phyloP scores from a whole-genome alignment of 139 green algal species.

The Pleodorina starrii region DNA sequence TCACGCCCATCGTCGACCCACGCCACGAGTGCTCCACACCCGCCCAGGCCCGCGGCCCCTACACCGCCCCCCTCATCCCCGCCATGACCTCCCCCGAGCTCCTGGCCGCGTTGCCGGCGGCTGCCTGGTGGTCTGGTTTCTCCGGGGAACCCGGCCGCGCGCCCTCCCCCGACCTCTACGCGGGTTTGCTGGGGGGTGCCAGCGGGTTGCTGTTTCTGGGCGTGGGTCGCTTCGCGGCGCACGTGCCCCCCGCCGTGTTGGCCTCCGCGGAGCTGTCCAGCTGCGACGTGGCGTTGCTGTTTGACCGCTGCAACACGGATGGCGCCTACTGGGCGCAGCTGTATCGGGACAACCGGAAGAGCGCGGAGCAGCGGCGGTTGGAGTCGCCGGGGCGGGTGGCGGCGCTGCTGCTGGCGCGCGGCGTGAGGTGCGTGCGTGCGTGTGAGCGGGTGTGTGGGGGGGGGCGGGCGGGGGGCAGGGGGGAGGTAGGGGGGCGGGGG shows the following conservation, averaged over 20 bases:
- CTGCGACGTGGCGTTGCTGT: conserved; percentile 57
- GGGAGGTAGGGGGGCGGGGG: no score
- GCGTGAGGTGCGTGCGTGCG: conserved; percentile 45
- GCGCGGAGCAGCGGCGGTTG: conserved; percentile 33
- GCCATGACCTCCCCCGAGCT: conserved; percentile 23
- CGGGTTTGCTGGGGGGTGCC: not conserved
- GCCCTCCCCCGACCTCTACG: conserved; percentile 1
- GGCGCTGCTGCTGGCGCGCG: conserved; percentile 55
- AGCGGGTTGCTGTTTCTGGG: conserved; percentile 59
- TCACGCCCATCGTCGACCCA: conserved; percentile 62
- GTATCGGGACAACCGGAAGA: conserved; percentile 68
- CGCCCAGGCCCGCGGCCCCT: conserved; percentile 39
- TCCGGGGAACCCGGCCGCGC: conserved; percentile 3
- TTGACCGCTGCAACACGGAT: conserved; percentile 63
- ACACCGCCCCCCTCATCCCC: conserved; percentile 38
- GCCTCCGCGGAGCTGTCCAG: conserved; percentile 52
- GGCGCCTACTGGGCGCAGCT: conserved; percentile 60
- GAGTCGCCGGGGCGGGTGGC: conserved; percentile 49
- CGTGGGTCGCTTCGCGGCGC: conserved; percentile 53
- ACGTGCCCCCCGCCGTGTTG: conserved; percentile 41
- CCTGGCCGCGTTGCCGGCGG: not conserved
- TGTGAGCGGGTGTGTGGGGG: no score
- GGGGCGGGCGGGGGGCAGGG: no score
- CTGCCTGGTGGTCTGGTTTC: not conserved
- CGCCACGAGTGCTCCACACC: conserved; percentile 54